Evolutionary conservation across 176 grass and related monocot genomes (phyloP), one percentile per base, ranked within the genome.

Genomic region (Oryza australiensis): DNA sequence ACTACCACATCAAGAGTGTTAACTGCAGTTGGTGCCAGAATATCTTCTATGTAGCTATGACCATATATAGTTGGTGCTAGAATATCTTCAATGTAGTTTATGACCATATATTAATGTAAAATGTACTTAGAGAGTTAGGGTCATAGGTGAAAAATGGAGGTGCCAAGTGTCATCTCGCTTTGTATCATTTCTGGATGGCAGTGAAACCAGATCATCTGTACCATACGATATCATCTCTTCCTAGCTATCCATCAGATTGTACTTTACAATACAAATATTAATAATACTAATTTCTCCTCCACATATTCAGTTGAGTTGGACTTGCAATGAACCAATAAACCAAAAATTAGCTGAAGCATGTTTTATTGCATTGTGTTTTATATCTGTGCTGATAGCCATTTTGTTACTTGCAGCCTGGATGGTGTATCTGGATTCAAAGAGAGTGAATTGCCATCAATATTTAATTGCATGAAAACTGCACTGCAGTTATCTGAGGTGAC

Each of bases 401-500:
- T 7, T 84, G 42, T 73, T 79, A 51, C 87, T 88, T 66, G 66
- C 60, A 94, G 92, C 78, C 53, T 84, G 16, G 84, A 82, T 81
- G 42, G 82, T 48, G 22, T 94, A 64, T 84, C 78, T 79, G 73
- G 75, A 67, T 88, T 87, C 62, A 86, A 62, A 87, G 86, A 85
- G 12, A 72, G 86, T 33, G 92, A 97, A 75, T 85, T 89, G 20
- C 82, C 87, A 73, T 85, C 71, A 70, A 94, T 94, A 71, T 92
- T 83, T 84, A 57, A 84, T 48, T 91, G 18, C 80, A 97, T 94
- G 88, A 91, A 80, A 66, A 87, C 73, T 87, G 84, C 86, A 64
- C 84, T 97, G 41, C 77, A 92, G 14, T 35, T 94, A 33, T 84
- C 87, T 77, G 76, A 90, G 81, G 81, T 86, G 33, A 80, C 27